phyloP scores from a whole-genome alignment of 495 filamentous ascomycete genomes.

The Mytilinidion resinicola region DNA sequence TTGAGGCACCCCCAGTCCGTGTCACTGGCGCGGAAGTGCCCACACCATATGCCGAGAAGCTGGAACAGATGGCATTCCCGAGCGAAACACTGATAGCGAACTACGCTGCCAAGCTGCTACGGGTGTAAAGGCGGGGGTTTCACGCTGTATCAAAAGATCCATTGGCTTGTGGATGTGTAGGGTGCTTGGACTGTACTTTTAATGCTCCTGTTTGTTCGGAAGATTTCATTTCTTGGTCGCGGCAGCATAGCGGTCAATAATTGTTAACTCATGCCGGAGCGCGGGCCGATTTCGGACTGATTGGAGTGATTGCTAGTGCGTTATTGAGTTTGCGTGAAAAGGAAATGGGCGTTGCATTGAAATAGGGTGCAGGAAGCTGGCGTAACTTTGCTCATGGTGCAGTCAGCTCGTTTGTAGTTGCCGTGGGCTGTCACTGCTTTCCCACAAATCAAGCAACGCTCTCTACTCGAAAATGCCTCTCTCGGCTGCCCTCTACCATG shows the following conservation, averaged over 20 bases:
- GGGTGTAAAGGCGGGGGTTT: conserved; percentile 46
- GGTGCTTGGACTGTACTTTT: conserved; percentile 19
- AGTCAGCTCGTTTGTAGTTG: no score
- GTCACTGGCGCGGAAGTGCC: conserved; percentile 95
- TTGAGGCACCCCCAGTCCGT: conserved; percentile 85
- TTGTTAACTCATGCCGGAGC: conserved; percentile 1
- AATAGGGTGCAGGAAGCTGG: no score
- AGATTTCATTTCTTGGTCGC: neutral
- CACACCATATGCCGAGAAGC: conserved; percentile 80
- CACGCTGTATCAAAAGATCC: conserved; percentile 26
- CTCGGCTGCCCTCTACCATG: no score
- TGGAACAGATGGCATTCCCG: conserved; percentile 92
- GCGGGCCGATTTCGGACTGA: no score
- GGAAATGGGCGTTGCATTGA: no score
- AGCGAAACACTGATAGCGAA: conserved; percentile 73
- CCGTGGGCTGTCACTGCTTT: no score
- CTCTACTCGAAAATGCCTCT: no score
- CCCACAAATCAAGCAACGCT: no score
- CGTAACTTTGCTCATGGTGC: no score
- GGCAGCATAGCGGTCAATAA: conserved; percentile 20
- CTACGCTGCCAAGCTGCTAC: conserved; percentile 76
- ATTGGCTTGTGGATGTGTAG: conserved; percentile 9
- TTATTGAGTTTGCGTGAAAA: no score
- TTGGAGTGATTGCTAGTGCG: no score
- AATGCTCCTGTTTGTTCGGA: conserved; percentile 17